Evolutionary conservation across 2,329 filamentous ascomycete genomes (phyloP).

Genomic region (Cryphonectria carpinicola): DNA sequence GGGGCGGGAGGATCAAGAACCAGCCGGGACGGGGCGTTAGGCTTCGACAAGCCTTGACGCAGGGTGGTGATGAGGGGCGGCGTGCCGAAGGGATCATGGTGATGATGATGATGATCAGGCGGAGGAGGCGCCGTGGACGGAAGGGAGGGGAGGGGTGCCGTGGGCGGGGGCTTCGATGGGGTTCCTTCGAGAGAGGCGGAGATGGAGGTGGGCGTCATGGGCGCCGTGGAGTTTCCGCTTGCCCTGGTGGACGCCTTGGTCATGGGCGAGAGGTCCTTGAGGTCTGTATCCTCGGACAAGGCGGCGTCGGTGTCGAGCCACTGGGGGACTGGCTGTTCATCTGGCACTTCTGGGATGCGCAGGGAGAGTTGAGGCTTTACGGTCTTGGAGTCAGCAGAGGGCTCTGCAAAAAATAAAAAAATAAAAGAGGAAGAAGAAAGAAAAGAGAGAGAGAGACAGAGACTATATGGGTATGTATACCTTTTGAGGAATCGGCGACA

Average conservation of each 20-base stretch:
- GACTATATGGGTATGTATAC: not conserved
- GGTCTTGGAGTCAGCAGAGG: not conserved
- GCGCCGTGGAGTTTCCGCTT: slow-evolving; percentile 4
- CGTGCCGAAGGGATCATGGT: not conserved
- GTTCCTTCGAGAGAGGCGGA: slow-evolving; percentile 1
- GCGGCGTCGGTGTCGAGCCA: not conserved
- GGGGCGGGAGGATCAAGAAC: not conserved
- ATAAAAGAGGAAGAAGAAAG: too few relatives aligned
- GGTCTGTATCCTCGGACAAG: not conserved
- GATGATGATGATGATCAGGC: not conserved
- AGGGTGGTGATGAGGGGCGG: not conserved
- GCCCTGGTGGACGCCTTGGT: not conserved
- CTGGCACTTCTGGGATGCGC: slow-evolving; percentile 13
- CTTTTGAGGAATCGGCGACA: slow-evolving; percentile 20
- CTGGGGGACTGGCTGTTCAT: not conserved
- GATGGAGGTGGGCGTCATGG: slow-evolving; percentile 10
- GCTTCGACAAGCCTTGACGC: slow-evolving; percentile 1
- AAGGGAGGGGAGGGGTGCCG: slow-evolving; percentile 5
- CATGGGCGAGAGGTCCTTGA: not conserved
- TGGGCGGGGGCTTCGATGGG: slow-evolving; percentile 8
- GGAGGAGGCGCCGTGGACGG: not conserved
- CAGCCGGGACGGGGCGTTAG: not conserved
- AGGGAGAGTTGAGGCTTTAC: slow-evolving; percentile 13
- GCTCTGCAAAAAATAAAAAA: not conserved
- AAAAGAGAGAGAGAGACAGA: too few relatives aligned